Conservation (phyloP, 805 yeast species). For the Starmerella floris region DNA sequence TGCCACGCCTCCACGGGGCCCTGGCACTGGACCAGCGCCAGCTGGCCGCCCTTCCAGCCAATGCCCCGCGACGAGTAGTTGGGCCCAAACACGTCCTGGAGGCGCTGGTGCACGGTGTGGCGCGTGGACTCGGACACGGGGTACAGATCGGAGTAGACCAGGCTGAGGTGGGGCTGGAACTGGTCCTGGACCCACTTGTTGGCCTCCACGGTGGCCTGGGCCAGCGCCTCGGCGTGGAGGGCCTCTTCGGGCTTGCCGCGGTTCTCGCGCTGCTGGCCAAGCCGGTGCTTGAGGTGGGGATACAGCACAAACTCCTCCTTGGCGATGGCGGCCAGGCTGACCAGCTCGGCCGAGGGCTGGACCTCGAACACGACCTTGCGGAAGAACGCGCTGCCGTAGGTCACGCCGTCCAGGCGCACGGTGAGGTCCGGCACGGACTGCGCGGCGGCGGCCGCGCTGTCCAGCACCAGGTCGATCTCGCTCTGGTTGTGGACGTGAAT, state of each 20-base stretch:
- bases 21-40: slow-evolving; percentile 53
- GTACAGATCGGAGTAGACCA: slow-evolving; percentile 50
- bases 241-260: slow-evolving; percentile 15
- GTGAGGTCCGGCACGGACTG: slow-evolving; percentile 30
- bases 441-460: slow-evolving; percentile 46
- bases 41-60: slow-evolving; percentile 58
- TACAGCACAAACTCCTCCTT: slow-evolving; percentile 27
- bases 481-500: slow-evolving; percentile 38
- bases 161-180: slow-evolving; percentile 59
- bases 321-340: slow-evolving; percentile 36
- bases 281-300: slow-evolving; percentile 18
- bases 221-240: slow-evolving; percentile 17
- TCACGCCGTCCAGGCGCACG: slow-evolving; percentile 33
- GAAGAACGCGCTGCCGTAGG: slow-evolving; percentile 38
- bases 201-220: slow-evolving; percentile 34
- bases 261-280: slow-evolving; percentile 1
- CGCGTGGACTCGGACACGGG: slow-evolving; percentile 57
- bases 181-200: slow-evolving; percentile 43
- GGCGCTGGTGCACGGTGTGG: slow-evolving; percentile 48
- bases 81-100: slow-evolving; percentile 50
- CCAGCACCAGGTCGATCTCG: slow-evolving; percentile 47
- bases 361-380: slow-evolving; percentile 43
- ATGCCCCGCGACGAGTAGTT: slow-evolving; percentile 29
- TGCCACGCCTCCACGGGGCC: slow-evolving; percentile 64
- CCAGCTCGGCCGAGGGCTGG: slow-evolving; percentile 34